A percentile compares a stretch with the other conserved stretches of the same genome.
Conservation (phyloP, 2,329 filamentous ascomycete genomes). For the Orbilia ellipsospora region DNA sequence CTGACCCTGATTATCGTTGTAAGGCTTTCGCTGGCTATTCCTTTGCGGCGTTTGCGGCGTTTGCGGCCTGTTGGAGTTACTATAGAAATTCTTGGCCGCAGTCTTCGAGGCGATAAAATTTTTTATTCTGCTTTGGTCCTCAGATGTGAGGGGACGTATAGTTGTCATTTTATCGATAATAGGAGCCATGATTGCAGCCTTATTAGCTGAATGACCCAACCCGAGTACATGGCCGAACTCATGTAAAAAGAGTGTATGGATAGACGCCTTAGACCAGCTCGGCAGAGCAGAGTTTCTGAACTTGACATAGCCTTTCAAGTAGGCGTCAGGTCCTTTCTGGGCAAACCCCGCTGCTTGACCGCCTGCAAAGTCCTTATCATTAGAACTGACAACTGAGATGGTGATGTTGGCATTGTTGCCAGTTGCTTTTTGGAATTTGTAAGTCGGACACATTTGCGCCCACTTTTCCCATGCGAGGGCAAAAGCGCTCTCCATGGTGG, state of each 20-base stretch:
- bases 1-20: no score
- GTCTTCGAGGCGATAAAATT: no score
- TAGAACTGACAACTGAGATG: neutral
- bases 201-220: neutral
- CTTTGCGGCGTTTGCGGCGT: no score
- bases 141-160: neutral
- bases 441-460: neutral
- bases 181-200: neutral
- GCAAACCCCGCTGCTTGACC: neutral
- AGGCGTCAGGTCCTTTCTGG: neutral
- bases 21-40: no score
- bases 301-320: neutral
- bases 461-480: neutral
- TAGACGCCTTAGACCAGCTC: neutral
- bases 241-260: neutral
- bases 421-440: constrained; percentile 2
- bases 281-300: neutral
- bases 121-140: neutral
- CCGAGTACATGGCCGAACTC: neutral
- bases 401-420: neutral
- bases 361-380: neutral
- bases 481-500: neutral
- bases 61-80: no score
- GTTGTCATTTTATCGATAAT: neutral
- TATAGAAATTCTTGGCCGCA: no score